phyloP scores from a whole-genome alignment of 2,329 filamentous ascomycete genomes.

The Cladosporium velox region DNA sequence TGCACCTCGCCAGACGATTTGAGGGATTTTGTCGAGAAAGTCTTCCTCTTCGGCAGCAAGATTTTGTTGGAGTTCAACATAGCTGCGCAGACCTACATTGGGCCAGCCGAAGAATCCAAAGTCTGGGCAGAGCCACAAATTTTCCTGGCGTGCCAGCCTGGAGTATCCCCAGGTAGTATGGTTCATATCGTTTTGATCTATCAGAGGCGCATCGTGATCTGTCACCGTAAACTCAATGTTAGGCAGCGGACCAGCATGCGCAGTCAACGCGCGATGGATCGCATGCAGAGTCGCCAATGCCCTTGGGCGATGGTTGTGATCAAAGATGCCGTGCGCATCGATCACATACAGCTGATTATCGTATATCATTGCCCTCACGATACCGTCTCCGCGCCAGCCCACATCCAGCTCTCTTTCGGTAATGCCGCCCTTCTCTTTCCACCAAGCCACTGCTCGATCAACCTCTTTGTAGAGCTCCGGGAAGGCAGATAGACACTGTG shows the following conservation, averaged over 20 bases:
- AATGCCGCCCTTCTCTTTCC: slow-evolving; percentile 30
- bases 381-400: slow-evolving; percentile 35
- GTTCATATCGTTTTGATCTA: slow-evolving; percentile 25
- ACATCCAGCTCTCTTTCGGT: slow-evolving; percentile 34
- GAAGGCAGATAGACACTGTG: slow-evolving; percentile 37
- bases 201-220: slow-evolving; percentile 45
- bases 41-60: slow-evolving; percentile 24
- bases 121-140: slow-evolving; percentile 55
- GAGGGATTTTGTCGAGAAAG: slow-evolving; percentile 45
- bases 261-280: slow-evolving; percentile 51
- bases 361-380: slow-evolving; percentile 42
- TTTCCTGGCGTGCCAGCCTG: slow-evolving; percentile 33
- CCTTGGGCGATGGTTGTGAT: slow-evolving; percentile 29
- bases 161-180: slow-evolving; percentile 48
- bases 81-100: slow-evolving; percentile 41
- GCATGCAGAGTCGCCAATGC: slow-evolving; percentile 47
- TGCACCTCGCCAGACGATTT: slow-evolving; percentile 54
- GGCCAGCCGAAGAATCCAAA: slow-evolving; percentile 58
- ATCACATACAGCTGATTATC: slow-evolving; percentile 41
- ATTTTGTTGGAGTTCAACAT: slow-evolving; percentile 23
- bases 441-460: slow-evolving; percentile 33
- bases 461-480: slow-evolving; percentile 37
- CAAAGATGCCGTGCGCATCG: slow-evolving; percentile 36
- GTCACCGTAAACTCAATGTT: slow-evolving; percentile 54
- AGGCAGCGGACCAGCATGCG: slow-evolving; percentile 45